phyloP scores from a whole-genome alignment of 2,329 filamentous ascomycete species.

The Xylaria sp. region DNA sequence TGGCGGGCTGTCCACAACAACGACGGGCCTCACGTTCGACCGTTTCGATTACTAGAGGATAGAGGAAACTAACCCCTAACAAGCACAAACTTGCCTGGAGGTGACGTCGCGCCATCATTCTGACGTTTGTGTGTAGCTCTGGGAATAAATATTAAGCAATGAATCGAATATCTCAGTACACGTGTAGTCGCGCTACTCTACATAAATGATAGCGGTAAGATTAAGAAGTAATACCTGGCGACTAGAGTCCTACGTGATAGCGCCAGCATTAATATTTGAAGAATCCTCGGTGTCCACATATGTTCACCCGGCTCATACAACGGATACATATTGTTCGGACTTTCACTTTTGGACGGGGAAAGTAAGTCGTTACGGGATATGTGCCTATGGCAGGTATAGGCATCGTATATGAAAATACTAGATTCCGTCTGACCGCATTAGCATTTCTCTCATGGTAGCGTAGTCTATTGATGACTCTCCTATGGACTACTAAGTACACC shows the following conservation, averaged over 20 bases:
- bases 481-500: neutral
- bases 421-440: neutral
- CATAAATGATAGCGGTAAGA: neutral
- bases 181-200: neutral
- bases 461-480: conserved; percentile 13
- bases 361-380: conserved; percentile 13
- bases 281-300: conserved; percentile 25
- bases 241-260: conserved; percentile 17
- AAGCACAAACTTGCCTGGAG: conserved; percentile 12
- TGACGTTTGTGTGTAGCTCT: neutral
- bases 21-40: neutral
- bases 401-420: neutral
- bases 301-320: conserved; percentile 8
- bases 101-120: conserved; percentile 1
- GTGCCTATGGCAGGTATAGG: conserved; percentile 4
- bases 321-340: conserved; percentile 23
- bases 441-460: neutral
- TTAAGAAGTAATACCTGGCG: conserved; percentile 5
- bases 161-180: conserved; percentile 6
- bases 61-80: neutral
- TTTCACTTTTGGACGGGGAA: conserved; percentile 29
- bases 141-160: neutral
- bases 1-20: conserved; percentile 3
- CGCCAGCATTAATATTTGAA: conserved; percentile 25
- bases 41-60: neutral